phyloP scores from a whole-genome alignment of 495 filamentous ascomycete species.

The Glutinoglossum americanum region DNA sequence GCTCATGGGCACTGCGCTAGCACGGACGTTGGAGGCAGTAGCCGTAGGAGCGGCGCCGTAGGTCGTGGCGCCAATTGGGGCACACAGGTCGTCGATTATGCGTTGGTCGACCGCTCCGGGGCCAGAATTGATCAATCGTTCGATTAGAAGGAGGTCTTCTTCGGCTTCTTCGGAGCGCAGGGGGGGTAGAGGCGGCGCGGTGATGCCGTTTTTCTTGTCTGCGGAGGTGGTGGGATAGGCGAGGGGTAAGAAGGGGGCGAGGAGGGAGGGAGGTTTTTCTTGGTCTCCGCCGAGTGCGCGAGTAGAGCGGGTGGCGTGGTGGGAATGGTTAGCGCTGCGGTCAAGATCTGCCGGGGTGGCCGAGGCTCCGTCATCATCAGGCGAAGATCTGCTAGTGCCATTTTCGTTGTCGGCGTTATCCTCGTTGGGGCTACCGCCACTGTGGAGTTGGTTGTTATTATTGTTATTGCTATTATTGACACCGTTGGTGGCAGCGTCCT shows the following conservation, averaged over 20 bases:
- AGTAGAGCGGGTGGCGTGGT: constrained; percentile 3
- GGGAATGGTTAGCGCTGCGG: constrained; percentile 3
- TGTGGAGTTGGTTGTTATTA: not conserved
- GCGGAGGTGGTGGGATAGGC: not conserved
- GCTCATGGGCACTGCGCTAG: constrained; percentile 2
- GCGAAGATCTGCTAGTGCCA: not conserved
- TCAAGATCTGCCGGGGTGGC: constrained; percentile 1
- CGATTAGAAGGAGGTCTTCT: constrained; percentile 18
- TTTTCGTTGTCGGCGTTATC: not conserved
- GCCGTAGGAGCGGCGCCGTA: constrained; percentile 3
- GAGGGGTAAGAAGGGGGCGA: not conserved
- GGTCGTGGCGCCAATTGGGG: constrained; percentile 7
- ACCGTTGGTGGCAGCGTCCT: constrained; percentile 3
- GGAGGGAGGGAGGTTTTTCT: not conserved
- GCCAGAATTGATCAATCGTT: constrained; percentile 3
- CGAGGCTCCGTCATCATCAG: not conserved
- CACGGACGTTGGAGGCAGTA: constrained; percentile 6
- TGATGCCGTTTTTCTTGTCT: not conserved
- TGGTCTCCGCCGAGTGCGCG: not conserved
- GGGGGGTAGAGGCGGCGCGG: constrained; percentile 12
- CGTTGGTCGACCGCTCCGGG: not conserved
- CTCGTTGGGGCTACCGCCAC: not conserved
- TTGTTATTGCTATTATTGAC: not conserved
- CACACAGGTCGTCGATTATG: constrained; percentile 2
- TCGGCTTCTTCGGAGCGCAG: constrained; percentile 16